Evolutionary conservation across 78 protist genomes (phyloP), one percentile per base, ranked within the genome.

Genomic region (slime mould (Dictyostelium discoideum)): DNA sequence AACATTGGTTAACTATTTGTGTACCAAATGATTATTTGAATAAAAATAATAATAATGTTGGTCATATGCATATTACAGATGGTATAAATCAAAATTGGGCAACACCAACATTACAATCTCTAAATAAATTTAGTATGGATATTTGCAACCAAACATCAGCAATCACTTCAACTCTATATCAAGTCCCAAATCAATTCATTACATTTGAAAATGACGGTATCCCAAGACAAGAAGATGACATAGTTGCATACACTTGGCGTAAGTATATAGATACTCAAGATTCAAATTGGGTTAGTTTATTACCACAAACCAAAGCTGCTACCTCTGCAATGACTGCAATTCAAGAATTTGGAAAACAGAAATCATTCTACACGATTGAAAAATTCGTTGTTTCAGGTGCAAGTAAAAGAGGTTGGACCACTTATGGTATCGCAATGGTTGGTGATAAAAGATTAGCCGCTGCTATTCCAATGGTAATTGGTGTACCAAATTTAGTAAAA

Each of bases 391-490:
- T 90, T 2, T 9, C 57, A 16, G 96, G 96, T 73, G 96, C 81
- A 26, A 65, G 84, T 57, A 92, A 92, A 60, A 42, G 92, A 42
- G 96, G 84, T 46, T 92, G 96, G 96, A 65, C 87, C 7, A 29
- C 92, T 0, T 96, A 32, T 29, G 81, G 97, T 92, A 10, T 72
- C 3, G 84, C 93, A 2, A 90, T 87, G 48, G 74, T 69, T 6
- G 79, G 78, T n/a, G 96, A 93, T 10, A 40, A 69, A 42, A 92
- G 97, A 57, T 92, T 96, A 48, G 60, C 48, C 0, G 97, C 86
- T n/a, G 63, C 57, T 3, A 37, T 90, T 18, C 97, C 97, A 22
- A 89, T 96, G 65, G 97, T 96, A 63, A 26, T 82, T 22, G 85
- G 73, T 67, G 50, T 96, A 24, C 54, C 73, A 5, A 73, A 81